Conservation (phyloP, 345 rosid species). For the Syzygium jambos region DNA sequence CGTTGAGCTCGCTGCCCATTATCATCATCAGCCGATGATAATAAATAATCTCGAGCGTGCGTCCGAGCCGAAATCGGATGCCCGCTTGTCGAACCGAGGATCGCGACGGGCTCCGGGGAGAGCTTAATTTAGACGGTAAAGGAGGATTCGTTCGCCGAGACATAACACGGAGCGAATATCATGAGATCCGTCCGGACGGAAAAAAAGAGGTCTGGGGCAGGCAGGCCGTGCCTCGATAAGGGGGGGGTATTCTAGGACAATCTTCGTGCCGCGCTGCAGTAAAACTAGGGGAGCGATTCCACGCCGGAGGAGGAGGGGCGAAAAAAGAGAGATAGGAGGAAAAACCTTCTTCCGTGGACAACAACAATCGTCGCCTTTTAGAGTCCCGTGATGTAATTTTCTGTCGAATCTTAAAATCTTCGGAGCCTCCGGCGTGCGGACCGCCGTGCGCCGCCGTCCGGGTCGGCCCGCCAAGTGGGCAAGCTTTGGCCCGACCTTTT, state of each 20-base stretch:
- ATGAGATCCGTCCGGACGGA: not conserved
- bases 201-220: not conserved
- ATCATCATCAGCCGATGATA: not conserved
- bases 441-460: not conserved
- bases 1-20: no score
- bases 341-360: not conserved
- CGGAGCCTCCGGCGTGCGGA: not conserved
- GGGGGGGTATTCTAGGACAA: not conserved
- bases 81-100: not conserved
- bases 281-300: not conserved
- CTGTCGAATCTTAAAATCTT: not conserved
- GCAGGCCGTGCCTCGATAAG: not conserved
- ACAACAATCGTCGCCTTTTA: not conserved
- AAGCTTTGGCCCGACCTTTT: not conserved
- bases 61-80: no score
- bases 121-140: not conserved
- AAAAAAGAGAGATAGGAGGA: no score
- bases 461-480: not conserved
- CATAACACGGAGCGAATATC: not conserved
- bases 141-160: accelerated
- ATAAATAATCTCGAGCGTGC: not conserved
- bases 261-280: not conserved
- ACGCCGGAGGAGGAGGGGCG: not conserved
- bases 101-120: accelerated
- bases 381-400: accelerated